Percentiles rank a stretch among this genome's conserved stretches.
phyloP scores from a whole-genome alignment of 306 rosid genomes.

The Begonia fuchsioides region DNA sequence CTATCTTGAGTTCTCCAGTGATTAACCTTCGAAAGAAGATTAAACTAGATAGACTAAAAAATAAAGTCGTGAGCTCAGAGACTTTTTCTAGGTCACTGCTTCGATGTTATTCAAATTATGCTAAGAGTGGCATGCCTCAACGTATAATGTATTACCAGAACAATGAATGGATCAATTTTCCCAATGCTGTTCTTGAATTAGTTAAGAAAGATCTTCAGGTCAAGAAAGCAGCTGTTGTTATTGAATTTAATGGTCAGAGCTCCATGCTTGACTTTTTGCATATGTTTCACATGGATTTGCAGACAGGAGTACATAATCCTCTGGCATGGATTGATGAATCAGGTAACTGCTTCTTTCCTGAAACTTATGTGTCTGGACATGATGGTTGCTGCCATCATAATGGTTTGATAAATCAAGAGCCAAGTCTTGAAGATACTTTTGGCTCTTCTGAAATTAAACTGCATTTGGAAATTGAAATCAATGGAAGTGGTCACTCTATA shows the following conservation, averaged over 20 bases:
- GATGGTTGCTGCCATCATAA: conserved; percentile 5
- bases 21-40: conserved; percentile 28
- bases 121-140: conserved; percentile 51
- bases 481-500: conserved; percentile 30
- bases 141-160: conserved; percentile 58
- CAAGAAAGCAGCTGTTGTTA: conserved; percentile 51
- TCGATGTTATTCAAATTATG: conserved; percentile 39
- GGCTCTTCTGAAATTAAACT: conserved; percentile 46
- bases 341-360: conserved; percentile 77
- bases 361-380: conserved; percentile 26
- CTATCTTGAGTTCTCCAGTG: conserved; percentile 5
- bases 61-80: conserved; percentile 15
- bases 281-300: conserved; percentile 57
- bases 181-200: conserved; percentile 41
- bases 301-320: conserved; percentile 49
- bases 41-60: conserved; percentile 21
- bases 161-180: conserved; percentile 64
- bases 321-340: conserved; percentile 89
- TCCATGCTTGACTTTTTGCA: conserved; percentile 68
- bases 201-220: conserved; percentile 40
- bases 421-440: conserved; percentile 14
- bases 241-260: conserved; percentile 39
- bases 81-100: conserved; percentile 21
- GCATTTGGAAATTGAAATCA: conserved; percentile 69
- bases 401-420: not conserved